These are phyloP conservation scores for Nevesoporus exiguus DNA, from an alignment of 768 basidiomycete genomes.

Conservation along the genomic window DNA sequence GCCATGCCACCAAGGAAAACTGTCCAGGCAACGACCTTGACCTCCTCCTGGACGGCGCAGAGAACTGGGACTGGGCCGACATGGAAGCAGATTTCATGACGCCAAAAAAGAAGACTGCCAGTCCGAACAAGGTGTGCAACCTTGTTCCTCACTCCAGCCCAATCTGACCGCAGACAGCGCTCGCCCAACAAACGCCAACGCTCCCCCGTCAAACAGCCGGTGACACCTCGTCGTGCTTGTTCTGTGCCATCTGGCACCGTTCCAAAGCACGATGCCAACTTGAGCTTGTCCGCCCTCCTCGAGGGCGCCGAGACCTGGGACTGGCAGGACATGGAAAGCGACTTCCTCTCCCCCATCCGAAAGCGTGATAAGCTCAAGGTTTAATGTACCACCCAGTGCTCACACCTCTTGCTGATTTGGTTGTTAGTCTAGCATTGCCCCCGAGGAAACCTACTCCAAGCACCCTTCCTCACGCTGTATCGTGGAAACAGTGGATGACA, in stretches of 20 bases:
- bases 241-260: constrained; percentile 6
- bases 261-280: constrained; percentile 22
- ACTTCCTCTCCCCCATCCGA: constrained; percentile 49
- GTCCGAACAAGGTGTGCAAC: constrained; percentile 19
- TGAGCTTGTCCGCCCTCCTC: constrained; percentile 48
- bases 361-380: constrained; percentile 22
- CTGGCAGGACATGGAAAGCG: constrained; percentile 53
- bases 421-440: constrained; percentile 11
- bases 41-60: constrained; percentile 59
- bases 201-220: constrained; percentile 19
- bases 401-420: constrained; percentile 2
- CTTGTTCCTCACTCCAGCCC: background rate
- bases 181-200: constrained; percentile 13
- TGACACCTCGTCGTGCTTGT: constrained; percentile 9
- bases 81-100: constrained; percentile 48
- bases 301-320: constrained; percentile 72
- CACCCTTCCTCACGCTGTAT: constrained; percentile 53
- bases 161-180: constrained; percentile 6
- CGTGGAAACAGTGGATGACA: constrained; percentile 46
- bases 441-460: constrained; percentile 23
- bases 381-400: background rate
- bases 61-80: constrained; percentile 68
- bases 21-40: constrained; percentile 35
- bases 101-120: constrained; percentile 44
- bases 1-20: constrained; percentile 10